These are phyloP conservation scores for Hanseniaspora osmophila DNA, from an alignment of 805 yeast genomes.

Conservation along the genomic window DNA sequence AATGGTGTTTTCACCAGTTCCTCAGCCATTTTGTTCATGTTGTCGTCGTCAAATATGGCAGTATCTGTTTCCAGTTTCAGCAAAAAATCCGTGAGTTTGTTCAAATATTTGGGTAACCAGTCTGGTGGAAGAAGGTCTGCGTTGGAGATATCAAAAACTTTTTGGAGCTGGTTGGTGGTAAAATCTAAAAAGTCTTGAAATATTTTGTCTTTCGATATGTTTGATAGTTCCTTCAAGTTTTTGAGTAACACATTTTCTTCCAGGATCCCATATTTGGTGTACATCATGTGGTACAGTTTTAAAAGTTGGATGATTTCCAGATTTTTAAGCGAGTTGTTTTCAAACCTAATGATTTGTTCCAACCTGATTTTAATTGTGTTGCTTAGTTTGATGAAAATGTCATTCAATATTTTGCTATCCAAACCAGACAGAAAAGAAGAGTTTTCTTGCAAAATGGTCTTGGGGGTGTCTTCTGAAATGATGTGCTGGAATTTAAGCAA, in stretches of 20 bases:
- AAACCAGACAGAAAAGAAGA: conserved; percentile 13
- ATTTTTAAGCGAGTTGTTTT: conserved; percentile 39
- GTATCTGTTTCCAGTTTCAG: conserved; percentile 35
- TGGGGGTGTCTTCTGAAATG: conserved; percentile 9
- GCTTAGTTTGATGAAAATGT: conserved; percentile 18
- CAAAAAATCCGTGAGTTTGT: conserved; percentile 35
- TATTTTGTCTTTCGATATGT: conserved; percentile 13
- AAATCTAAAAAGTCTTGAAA: conserved; percentile 7
- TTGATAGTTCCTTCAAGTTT: conserved; percentile 10
- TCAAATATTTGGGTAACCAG: conserved; percentile 53
- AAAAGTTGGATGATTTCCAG: conserved; percentile 49
- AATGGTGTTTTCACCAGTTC: conserved; percentile 31
- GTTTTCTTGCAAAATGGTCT: conserved; percentile 12
- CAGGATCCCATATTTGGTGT: conserved; percentile 27
- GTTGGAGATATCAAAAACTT: conserved; percentile 21
- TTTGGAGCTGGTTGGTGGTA: neutral
- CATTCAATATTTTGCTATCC: conserved; percentile 18
- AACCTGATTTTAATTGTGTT: conserved; percentile 49
- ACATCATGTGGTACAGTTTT: conserved; percentile 59
- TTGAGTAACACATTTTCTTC: conserved; percentile 11
- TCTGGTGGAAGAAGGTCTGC: conserved; percentile 69
- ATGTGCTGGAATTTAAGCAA: conserved; percentile 35
- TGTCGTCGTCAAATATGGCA: conserved; percentile 12
- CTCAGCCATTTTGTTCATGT: conserved; percentile 26
- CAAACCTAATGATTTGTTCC: conserved; percentile 56